phyloP scores from a whole-genome alignment of 768 basidiomycete genomes.

The Mycena vitilis region DNA sequence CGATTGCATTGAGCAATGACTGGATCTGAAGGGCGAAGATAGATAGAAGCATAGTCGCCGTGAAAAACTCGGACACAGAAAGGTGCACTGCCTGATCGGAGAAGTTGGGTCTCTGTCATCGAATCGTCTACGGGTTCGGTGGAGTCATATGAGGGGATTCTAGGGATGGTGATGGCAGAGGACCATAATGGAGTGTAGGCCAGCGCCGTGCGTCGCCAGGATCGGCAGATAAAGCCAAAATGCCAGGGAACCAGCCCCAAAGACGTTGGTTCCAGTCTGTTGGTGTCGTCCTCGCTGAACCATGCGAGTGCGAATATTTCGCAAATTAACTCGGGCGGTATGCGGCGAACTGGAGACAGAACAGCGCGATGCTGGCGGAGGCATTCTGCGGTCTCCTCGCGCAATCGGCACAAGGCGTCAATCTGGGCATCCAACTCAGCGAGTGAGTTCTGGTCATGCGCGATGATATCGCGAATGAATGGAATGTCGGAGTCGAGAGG shows the following conservation, averaged over 20 bases:
- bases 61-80: background rate
- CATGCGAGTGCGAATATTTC: background rate
- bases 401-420: background rate
- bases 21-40: background rate
- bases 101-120: background rate
- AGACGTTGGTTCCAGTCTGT: background rate
- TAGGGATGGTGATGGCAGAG: background rate
- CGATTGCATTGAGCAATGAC: background rate
- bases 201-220: background rate
- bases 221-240: background rate
- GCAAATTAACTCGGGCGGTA: background rate
- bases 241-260: background rate
- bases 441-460: background rate
- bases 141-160: background rate
- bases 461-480: background rate
- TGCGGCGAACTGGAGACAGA: background rate
- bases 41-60: background rate
- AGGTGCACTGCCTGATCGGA: background rate
- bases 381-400: background rate
- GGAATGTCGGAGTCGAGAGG: background rate
- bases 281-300: background rate
- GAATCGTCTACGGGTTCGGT: background rate
- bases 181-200: background rate
- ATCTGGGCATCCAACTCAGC: background rate
- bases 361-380: background rate